These are phyloP conservation scores for Zygosaccharomyces siamensis DNA, from an alignment of 805 yeast species.

Conservation along the genomic window DNA sequence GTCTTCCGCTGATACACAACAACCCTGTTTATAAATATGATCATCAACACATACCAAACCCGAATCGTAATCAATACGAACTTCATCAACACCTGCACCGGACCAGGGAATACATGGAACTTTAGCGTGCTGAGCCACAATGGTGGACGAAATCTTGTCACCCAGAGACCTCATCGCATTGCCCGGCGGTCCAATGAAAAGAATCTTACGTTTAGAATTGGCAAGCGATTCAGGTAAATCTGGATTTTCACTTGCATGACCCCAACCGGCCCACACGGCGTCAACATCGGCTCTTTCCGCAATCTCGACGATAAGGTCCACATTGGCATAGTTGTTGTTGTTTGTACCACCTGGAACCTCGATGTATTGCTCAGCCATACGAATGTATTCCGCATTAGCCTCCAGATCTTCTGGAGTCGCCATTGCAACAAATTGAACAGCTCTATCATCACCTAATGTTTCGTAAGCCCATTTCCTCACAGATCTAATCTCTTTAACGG, in stretches of 20 bases:
- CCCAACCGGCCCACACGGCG: slow-evolving; percentile 99
- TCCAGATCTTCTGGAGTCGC: slow-evolving; percentile 99
- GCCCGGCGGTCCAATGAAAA: slow-evolving; percentile 98
- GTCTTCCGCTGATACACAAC: slow-evolving; percentile 80
- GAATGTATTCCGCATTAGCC: slow-evolving; percentile 94
- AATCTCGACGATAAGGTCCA: slow-evolving; percentile 90
- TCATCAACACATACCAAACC: slow-evolving; percentile 87
- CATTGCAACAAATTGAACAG: slow-evolving; percentile 94
- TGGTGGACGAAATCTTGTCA: slow-evolving; percentile 95
- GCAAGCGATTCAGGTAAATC: slow-evolving; percentile 88
- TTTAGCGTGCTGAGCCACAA: slow-evolving; percentile 97
- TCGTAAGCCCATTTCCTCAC: slow-evolving; percentile 99
- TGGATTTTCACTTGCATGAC: slow-evolving; percentile 99
- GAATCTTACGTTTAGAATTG: slow-evolving; percentile 80
- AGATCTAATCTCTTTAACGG: slow-evolving; percentile 96
- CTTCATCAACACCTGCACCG: slow-evolving; percentile 93
- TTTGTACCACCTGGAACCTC: slow-evolving; percentile 99
- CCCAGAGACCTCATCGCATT: slow-evolving; percentile 99
- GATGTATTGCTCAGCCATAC: slow-evolving; percentile 98
- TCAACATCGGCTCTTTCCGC: slow-evolving; percentile 96
- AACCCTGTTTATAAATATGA: slow-evolving; percentile 79
- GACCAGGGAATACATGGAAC: slow-evolving; percentile 99
- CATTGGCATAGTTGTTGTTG: slow-evolving; percentile 97
- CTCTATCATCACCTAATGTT: slow-evolving; percentile 94
- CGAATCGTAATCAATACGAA: slow-evolving; percentile 58